Base-by-base conservation (phyloP, 768 basidiomycete genomes). In the Hygrophoropsis aurantiaca region DNA sequence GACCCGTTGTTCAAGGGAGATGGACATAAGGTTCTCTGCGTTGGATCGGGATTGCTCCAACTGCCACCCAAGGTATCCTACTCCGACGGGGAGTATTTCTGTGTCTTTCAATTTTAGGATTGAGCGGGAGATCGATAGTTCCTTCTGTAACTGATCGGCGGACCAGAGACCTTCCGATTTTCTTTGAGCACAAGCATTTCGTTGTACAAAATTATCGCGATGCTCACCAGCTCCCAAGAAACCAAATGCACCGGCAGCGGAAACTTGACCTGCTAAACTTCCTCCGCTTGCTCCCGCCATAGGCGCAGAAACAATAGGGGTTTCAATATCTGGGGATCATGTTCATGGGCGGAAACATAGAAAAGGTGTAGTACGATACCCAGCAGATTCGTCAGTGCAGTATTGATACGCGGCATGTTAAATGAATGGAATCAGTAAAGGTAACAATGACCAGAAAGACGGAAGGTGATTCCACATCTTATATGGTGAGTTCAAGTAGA, bases 271-370 rank as follows among this genome's bases (percentile, higher is more conserved):
- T 20, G 83, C 82, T 18, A 85, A 60, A 16, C 61, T 62, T 39
- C 84, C 87, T 39, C 85, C 83, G 47, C 80, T 75, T 3, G 79
- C 87, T 11, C 79, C 80, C 1, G 82, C 82, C 89, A 91, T 91
- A 1, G 87, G 78, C 1, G 81, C 80, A 15, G 72, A 69, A 4
- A 90, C 68, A 34, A 90, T 62, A 20, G 89, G 89, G 15, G 75
- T 71, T 40, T 71, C 66, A 23, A 83, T 69, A 32, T 71, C 86
- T 86, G 50, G 3, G 36, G 7, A 50, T 32, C 18, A 33, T 33
- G 11, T 13, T 54, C 40, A 46, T 11, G 25, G 5, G 21, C 24
- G 11, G 25, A 34, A 47, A 47, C 30, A 45, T 43, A 3, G 47
- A 49, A 34, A 38, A 7, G 32, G 30, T 39, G 26, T 16, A 33